Base-by-base conservation (phyloP, 768 basidiomycete genomes). In the Steccherinum ochraceum region DNA sequence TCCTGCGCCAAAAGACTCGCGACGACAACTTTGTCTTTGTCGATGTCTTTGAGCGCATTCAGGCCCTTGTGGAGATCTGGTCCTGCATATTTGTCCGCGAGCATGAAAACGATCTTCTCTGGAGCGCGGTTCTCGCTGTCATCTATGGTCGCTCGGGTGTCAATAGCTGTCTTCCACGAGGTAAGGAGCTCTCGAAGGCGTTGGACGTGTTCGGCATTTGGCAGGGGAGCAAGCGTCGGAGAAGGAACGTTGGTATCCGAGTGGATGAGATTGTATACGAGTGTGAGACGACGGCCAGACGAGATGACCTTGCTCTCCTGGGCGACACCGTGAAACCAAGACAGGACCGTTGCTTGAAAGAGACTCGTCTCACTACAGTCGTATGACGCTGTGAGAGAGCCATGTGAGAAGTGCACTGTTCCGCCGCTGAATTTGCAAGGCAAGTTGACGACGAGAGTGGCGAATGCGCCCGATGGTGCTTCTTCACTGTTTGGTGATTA, bases 221-320 rank as follows among this genome's bases (percentile, higher is more conserved):
- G 53, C 0, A 70, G 63, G 3, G 72, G 54, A 3, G 62, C 58
- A 2, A n/a, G n/a, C n/a, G n/a, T n/a, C n/a, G n/a, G n/a, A n/a
- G 70, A 58, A 21, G 54, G 56, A 0, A 56, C 52, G 2, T 57
- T 23, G 4, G 24, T 50, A 0, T 65, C 59, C 3, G 70, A 63
- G 49, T 76, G 70, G n/a, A 78, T 66, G 45, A 79, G 67, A 52
- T 77, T 78, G 60, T 73, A 79, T 0, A n/a, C n/a, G n/a, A n/a
- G n/a, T n/a, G n/a, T n/a, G n/a, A n/a, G n/a, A n/a, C n/a, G n/a
- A n/a, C n/a, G n/a, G n/a, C n/a, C n/a, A n/a, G n/a, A n/a, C n/a
- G n/a, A n/a, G n/a, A n/a, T n/a, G n/a, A n/a, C n/a, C n/a, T n/a
- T n/a, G n/a, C n/a, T n/a, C n/a, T n/a, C n/a, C n/a, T n/a, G n/a